A percentile compares a stretch with the other conserved stretches of the same genome.
Evolutionary conservation across 2,329 filamentous ascomycete genomes (phyloP).

Genomic region (Penicillium sp.): DNA sequence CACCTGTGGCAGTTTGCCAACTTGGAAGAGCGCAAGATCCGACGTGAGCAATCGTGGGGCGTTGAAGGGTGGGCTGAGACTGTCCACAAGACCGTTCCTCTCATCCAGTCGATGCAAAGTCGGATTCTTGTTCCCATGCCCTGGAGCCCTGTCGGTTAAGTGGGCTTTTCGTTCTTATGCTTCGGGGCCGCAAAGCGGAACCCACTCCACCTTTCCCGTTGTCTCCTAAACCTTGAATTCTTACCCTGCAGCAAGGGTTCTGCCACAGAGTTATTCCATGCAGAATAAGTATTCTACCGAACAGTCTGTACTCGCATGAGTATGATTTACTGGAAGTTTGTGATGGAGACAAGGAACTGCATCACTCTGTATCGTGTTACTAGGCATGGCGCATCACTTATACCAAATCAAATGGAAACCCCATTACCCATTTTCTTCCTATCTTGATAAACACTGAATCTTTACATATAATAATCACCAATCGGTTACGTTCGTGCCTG

Average conservation of each 20-base stretch:
- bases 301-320: background rate
- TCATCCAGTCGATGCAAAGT: conserved; percentile 97
- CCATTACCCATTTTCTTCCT: background rate
- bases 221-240: background rate
- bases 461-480: background rate
- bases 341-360: background rate
- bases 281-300: background rate
- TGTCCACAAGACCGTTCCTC: conserved; percentile 95
- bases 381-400: conserved; percentile 14
- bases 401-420: background rate
- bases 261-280: background rate
- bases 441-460: background rate
- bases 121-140: conserved; percentile 90
- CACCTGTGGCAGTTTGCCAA: conserved; percentile 99
- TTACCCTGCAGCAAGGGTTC: background rate
- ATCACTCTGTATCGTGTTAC: conserved; percentile 22
- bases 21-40: conserved; percentile 84
- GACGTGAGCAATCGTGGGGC: conserved; percentile 92
- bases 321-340: background rate
- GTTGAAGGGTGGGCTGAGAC: conserved; percentile 96
- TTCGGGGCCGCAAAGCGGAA: background rate
- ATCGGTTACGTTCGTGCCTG: background rate
- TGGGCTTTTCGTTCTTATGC: background rate
- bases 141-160: conserved; percentile 86
- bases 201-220: background rate